phyloP scores from a whole-genome alignment of 192 early-diverging fungal species.

The Coemansia reversa region DNA sequence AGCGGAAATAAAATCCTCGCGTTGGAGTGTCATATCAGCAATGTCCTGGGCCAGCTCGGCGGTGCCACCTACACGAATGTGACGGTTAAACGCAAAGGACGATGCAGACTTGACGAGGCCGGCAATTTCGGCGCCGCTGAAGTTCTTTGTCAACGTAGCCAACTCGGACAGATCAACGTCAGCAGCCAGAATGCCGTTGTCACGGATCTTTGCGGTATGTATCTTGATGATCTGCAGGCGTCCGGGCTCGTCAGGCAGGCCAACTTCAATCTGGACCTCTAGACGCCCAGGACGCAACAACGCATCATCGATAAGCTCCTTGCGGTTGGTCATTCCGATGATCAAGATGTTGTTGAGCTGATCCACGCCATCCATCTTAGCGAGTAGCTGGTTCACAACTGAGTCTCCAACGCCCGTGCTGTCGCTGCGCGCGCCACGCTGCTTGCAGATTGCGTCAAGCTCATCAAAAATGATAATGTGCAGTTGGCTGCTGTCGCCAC shows the following conservation, averaged over 20 bases:
- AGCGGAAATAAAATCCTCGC: constrained; percentile 84
- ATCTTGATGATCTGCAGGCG: constrained; percentile 95
- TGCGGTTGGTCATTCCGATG: constrained; percentile 98
- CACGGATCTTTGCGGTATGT: constrained; percentile 81
- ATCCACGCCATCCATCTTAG: constrained; percentile 99
- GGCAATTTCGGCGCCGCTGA: constrained; percentile 94
- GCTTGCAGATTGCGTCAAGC: constrained; percentile 98
- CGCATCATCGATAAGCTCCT: constrained; percentile 98
- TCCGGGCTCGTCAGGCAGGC: constrained; percentile 87
- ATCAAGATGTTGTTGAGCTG: constrained; percentile 97
- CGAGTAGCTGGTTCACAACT: constrained; percentile 94
- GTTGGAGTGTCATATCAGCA: constrained; percentile 82
- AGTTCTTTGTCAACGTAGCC: constrained; percentile 91
- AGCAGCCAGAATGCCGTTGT: constrained; percentile 72
- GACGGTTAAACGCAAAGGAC: constrained; percentile 94
- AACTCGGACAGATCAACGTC: constrained; percentile 87
- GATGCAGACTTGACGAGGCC: constrained; percentile 89
- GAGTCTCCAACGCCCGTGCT: constrained; percentile 95
- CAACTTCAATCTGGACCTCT: constrained; percentile 97
- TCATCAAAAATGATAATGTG: constrained; percentile 99
- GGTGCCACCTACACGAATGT: constrained; percentile 88
- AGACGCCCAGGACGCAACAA: constrained; percentile 91
- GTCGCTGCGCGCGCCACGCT: constrained; percentile 89
- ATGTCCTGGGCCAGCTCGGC: constrained; percentile 82
- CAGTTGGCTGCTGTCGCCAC: constrained; percentile 84